Evolutionary conservation across 208 protist species (phyloP), one percentile per base, ranked within the genome.

Genomic region (Blechomonas ayalai): DNA sequence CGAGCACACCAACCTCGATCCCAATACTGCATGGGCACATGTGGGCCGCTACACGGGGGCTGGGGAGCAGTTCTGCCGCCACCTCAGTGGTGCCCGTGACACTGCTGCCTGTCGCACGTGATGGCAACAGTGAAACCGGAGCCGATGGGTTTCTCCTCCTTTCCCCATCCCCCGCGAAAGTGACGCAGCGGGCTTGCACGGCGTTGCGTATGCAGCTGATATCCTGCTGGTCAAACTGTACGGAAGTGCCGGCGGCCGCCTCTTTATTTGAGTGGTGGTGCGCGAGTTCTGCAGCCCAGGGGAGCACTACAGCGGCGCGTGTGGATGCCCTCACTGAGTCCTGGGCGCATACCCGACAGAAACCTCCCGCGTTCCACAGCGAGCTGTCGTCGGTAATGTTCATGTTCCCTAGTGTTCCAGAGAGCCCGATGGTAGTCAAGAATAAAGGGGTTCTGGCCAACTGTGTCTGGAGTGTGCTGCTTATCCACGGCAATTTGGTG

Each of bases 1-100:
- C n/a, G n/a, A n/a, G n/a, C n/a, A n/a, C n/a, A n/a, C n/a, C n/a
- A n/a, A n/a, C n/a, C n/a, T n/a, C n/a, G n/a, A n/a, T n/a, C n/a
- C n/a, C n/a, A n/a, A n/a, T n/a, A n/a, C n/a, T 74, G 39, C 70
- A 83, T 38, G 80, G 74, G 0, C 64, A 81, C 54, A 75, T 89
- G 74, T 78, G 73, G 70, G 42, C 49, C 18, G 62, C 54, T 38
- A 13, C 13, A n/a, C 39, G 16, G 20, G 6, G 16, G 31, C 26
- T 19, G 29, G 29, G 12, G n/a, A n/a, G 24, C 31, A n/a, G 12
- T n/a, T 10, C 31, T n/a, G 12, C 4, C 9, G 31, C 10, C 16
- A 15, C 28, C 15, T 2, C 39, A 25, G 41, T 64, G 43, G 51
- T 60, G 26, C 43, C 47, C n/a, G 29, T 50, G 35, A 22, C 10